These are phyloP conservation scores for Phanerochaete sordida DNA, from an alignment of 768 basidiomycete genomes.

Conservation along the genomic window DNA sequence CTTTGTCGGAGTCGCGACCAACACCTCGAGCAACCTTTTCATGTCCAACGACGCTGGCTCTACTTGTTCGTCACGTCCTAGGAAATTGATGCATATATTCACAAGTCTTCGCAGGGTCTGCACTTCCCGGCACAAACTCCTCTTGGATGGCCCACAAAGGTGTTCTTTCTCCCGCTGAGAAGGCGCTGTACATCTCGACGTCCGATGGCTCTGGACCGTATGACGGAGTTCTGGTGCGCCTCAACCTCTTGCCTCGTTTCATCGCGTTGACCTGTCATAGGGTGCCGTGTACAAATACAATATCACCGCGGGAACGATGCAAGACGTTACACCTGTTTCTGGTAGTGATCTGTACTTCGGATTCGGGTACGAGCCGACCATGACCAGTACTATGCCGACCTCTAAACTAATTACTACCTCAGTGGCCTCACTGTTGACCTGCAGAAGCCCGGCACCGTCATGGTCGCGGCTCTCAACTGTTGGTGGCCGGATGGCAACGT, in stretches of 20 bases:
- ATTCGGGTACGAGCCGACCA: slow-evolving; percentile 35
- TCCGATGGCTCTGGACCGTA: slow-evolving; percentile 62
- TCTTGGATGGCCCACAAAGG: slow-evolving; percentile 65
- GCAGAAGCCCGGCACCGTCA: slow-evolving; percentile 59
- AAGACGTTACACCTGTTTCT: slow-evolving; percentile 59
- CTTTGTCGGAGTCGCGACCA: slow-evolving; percentile 63
- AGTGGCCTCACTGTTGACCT: slow-evolving; percentile 55
- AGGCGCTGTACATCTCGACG: slow-evolving; percentile 56
- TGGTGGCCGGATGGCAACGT: slow-evolving; percentile 63
- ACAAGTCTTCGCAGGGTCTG: slow-evolving; percentile 39
- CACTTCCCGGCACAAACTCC: slow-evolving; percentile 54
- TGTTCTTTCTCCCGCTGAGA: slow-evolving; percentile 55
- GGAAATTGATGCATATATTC: neutral
- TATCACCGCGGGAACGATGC: slow-evolving; percentile 51
- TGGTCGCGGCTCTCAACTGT: slow-evolving; percentile 55
- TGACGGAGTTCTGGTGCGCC: slow-evolving; percentile 44
- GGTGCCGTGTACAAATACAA: slow-evolving; percentile 37
- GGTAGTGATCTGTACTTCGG: slow-evolving; percentile 58
- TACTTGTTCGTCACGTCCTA: slow-evolving; percentile 39
- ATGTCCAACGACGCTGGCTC: slow-evolving; percentile 53
- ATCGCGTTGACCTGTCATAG: neutral
- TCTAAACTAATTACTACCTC: neutral
- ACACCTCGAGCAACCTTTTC: slow-evolving; percentile 52
- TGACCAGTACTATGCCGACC: neutral
- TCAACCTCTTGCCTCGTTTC: neutral